phyloP scores from a whole-genome alignment of 371 early-diverging fungal genomes.

The Syncephalis plumigaleata region DNA sequence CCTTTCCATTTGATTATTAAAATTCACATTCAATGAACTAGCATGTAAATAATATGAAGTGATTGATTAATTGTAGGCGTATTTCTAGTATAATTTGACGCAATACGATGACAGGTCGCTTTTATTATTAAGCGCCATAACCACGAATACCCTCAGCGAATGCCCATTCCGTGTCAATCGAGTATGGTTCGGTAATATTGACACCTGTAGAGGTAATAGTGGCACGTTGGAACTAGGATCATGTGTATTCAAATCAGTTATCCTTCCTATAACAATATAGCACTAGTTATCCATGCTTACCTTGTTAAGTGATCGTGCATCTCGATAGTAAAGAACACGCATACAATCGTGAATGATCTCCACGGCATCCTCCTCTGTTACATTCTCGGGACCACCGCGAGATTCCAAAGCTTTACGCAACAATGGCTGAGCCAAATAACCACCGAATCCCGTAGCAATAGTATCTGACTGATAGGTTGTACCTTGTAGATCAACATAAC shows the following conservation, averaged over 20 bases:
- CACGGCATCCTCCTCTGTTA: slow-evolving; percentile 87
- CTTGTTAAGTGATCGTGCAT: slow-evolving; percentile 90
- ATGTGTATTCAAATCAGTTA: too few relatives aligned
- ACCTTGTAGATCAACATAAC: slow-evolving; percentile 90
- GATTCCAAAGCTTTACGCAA: slow-evolving; percentile 84
- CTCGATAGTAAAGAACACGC: slow-evolving; percentile 93
- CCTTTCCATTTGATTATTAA: too few relatives aligned
- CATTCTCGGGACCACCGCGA: slow-evolving; percentile 57
- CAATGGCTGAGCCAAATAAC: slow-evolving; percentile 90
- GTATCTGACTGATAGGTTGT: slow-evolving; percentile 84
- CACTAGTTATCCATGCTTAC: slow-evolving; percentile 17
- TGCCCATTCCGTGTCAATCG: slow-evolving; percentile 82
- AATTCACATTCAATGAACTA: too few relatives aligned
- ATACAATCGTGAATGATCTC: slow-evolving; percentile 80
- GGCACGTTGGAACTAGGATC: slow-evolving; percentile 86
- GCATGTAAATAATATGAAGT: too few relatives aligned
- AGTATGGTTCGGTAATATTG: slow-evolving; percentile 74
- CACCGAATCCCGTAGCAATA: slow-evolving; percentile 96
- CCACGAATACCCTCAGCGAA: slow-evolving; percentile 83
- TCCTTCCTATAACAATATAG: neutral
- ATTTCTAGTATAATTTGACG: too few relatives aligned
- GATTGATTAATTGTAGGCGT: too few relatives aligned
- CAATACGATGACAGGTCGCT: too few relatives aligned
- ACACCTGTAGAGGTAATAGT: slow-evolving; percentile 71
- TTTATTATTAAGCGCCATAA: slow-evolving; percentile 47